Evolutionary conservation across 306 rosid species (phyloP).

Genomic region (Senna tora): DNA sequence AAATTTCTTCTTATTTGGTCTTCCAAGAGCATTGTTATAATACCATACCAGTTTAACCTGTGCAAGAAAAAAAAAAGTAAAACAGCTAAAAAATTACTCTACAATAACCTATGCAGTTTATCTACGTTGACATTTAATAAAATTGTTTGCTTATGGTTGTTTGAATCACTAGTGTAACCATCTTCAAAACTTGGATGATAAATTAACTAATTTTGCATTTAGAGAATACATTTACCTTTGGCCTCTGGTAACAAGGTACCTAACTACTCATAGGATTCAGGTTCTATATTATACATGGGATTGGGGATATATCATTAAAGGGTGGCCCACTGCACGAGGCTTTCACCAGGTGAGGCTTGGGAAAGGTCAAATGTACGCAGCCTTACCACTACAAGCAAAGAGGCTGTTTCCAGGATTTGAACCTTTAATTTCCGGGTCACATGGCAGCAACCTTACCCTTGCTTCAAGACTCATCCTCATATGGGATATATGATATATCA

Average conservation of each 20-base stretch:
- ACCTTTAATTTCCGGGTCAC: no score
- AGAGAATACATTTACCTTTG: constrained; percentile 31
- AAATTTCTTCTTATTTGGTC: constrained; percentile 88
- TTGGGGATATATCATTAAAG: no score
- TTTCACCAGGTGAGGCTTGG: no score
- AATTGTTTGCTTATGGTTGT: constrained; percentile 1
- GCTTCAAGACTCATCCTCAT: no score
- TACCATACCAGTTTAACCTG: constrained; percentile 99
- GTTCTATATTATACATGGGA: background rate
- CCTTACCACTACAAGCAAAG: no score
- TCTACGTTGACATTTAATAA: constrained; percentile 22
- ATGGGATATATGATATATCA: no score
- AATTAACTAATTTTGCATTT: background rate
- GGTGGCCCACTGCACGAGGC: no score
- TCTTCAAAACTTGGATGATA: background rate
- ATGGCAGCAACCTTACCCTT: no score
- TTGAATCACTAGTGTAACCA: constrained; percentile 23
- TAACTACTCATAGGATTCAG: constrained; percentile 7
- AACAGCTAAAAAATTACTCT: background rate
- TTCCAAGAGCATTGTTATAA: constrained; percentile 93
- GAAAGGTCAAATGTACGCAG: no score
- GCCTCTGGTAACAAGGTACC: constrained; percentile 16
- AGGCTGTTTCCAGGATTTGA: no score
- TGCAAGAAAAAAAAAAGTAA: constrained; percentile 51
- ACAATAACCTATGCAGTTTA: constrained; percentile 9